Evolutionary conservation across 2,329 filamentous ascomycete species (phyloP), one percentile per base, ranked within the genome.

Genomic region (Monilinia aucupariae): DNA sequence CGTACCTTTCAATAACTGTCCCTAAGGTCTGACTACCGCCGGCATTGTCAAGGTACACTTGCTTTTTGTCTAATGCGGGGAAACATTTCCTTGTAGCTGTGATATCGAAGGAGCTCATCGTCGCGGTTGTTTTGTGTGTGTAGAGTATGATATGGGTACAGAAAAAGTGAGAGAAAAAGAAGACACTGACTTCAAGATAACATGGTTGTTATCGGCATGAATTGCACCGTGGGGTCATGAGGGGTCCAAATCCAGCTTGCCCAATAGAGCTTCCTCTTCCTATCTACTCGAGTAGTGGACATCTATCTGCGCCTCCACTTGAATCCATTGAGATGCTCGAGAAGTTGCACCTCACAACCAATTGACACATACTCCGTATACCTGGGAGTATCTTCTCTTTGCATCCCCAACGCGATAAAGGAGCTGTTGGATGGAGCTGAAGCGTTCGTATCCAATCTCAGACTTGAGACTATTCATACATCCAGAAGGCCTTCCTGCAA

Each of bases 1-100:
- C 20, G 49, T 73, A 89, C 85, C 82, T 81, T 62, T 88, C 82
- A 64, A 88, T 85, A 20, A 90, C 90, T 20, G 81, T 78, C 32
- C 82, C 83, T 4, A 92, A 76, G 1, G 84, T 80, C 71, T 92
- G 89, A 71, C 85, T 90, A 45, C 89, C 89, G 22, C 89, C 89
- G 13, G 88, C 90, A 72, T 92, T 92, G 72, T 93, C 89, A 68
- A 92, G 82, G 73, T 83, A 91, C 56, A 92, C 80, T 70, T 91
- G 88, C 53, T 85, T 78, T 64, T 85, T 80, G 48, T 80, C 75
- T 47, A 92, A 75, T 17, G 88, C 87, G 41, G 89, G 89, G 76
- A 92, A 92, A 61, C 81, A 79, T 65, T 80, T 77, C 64, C 86
- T 81, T 37, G 82, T 80, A 55, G 78, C 76, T 10, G 78, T 71